Percentiles rank a stretch among this genome's conserved stretches.
phyloP scores from a whole-genome alignment of 345 rosid genomes.

The Excoecaria cochinchinensis region DNA sequence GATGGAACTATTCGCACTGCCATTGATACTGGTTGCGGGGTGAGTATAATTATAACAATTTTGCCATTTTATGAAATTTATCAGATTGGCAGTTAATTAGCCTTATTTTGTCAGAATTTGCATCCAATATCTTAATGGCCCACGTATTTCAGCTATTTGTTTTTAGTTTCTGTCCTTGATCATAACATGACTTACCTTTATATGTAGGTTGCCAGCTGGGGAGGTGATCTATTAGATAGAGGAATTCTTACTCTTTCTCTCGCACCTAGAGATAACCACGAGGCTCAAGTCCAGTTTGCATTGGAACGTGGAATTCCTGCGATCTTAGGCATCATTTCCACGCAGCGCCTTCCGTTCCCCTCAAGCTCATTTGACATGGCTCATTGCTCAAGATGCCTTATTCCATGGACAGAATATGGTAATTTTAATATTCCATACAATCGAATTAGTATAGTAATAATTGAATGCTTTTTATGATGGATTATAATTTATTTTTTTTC shows the following conservation, averaged over 20 bases:
- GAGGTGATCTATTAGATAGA: conserved; percentile 91
- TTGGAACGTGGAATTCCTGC: conserved; percentile 99
- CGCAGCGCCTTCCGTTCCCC: conserved; percentile 95
- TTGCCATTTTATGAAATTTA: not conserved
- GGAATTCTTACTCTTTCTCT: conserved; percentile 88
- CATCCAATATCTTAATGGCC: not conserved
- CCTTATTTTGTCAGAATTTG: not conserved
- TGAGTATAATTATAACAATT: conserved; percentile 31
- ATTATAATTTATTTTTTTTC: conserved; percentile 15
- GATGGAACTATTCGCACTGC: conserved; percentile 91
- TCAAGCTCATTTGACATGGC: conserved; percentile 98
- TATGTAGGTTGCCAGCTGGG: conserved; percentile 97
- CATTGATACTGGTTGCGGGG: conserved; percentile 98
- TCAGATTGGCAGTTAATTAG: not conserved
- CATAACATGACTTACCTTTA: conserved; percentile 2
- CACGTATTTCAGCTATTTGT: not conserved
- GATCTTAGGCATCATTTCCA: conserved; percentile 90
- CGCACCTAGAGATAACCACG: conserved; percentile 98
- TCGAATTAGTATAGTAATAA: no score
- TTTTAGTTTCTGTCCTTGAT: not conserved
- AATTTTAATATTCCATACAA: conserved; percentile 11
- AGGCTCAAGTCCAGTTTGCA: conserved; percentile 99
- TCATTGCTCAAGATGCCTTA: conserved; percentile 99
- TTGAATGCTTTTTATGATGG: conserved; percentile 6
- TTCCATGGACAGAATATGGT: conserved; percentile 99